These are phyloP conservation scores for Cryptococcus sp. DNA, from an alignment of 1,284 basidiomycete genomes.

Conservation along the genomic window DNA sequence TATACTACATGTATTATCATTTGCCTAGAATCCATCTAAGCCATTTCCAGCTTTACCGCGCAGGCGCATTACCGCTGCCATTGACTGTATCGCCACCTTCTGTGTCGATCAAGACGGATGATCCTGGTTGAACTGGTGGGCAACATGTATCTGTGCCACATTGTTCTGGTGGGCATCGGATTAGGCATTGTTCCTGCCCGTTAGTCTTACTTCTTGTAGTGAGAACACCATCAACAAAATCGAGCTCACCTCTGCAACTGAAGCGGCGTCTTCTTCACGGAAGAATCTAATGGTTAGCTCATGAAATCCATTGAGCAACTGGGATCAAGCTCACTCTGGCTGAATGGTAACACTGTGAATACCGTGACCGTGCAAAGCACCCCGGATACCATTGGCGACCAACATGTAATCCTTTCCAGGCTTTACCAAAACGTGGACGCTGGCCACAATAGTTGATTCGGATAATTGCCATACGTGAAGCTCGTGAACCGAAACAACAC, in stretches of 20 bases:
- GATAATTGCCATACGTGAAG: slow-evolving; percentile 95
- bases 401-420: slow-evolving; percentile 80
- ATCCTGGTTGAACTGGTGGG: slow-evolving; percentile 23
- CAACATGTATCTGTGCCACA: slow-evolving; percentile 48
- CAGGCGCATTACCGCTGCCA: background rate
- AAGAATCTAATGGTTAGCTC: slow-evolving; percentile 16
- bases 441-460: slow-evolving; percentile 85
- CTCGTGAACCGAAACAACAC: slow-evolving; percentile 89
- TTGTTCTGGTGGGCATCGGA: slow-evolving; percentile 48
- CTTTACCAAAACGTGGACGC: slow-evolving; percentile 87
- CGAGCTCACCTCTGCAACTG: slow-evolving; percentile 20
- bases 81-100: background rate
- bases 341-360: slow-evolving; percentile 91
- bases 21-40: no score
- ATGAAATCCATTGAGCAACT: background rate
- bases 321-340: slow-evolving; percentile 38
- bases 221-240: background rate
- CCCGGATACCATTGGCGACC: slow-evolving; percentile 77
- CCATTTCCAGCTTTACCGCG: no score
- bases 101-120: background rate
- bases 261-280: slow-evolving; percentile 3
- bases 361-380: slow-evolving; percentile 78
- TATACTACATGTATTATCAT: no score
- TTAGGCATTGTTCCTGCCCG: slow-evolving; percentile 30
- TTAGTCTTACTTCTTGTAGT: no score